Evolutionary conservation across 805 yeast genomes (phyloP), one percentile per base, ranked within the genome.

Genomic region (Pichia kluyveri): DNA sequence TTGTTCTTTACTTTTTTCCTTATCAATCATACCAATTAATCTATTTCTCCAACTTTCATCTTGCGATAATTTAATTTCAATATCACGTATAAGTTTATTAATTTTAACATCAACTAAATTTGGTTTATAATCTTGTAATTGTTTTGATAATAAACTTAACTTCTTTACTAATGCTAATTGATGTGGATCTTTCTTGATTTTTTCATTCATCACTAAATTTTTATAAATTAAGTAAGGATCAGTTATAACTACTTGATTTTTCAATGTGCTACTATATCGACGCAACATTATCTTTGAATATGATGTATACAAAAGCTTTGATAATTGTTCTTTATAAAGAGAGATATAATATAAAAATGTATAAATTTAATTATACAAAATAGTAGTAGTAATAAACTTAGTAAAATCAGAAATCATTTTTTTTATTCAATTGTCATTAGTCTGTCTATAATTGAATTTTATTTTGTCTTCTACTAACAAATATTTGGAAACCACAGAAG

Each of bases 401-500:
- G 6, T 6, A 23, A 23, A 23, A 23, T 23, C 26, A 23, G 3
- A 6, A 5, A 23, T 23, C 26, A 5, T 23, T 23, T 43, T 4
- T 43, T 27, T 41, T 27, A 1, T 8, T 34, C 15, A 15, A 14
- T 15, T 34, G 15, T 8, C 17, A 14, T 34, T 17, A 8, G 39
- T 17, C 8, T 17, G 39, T 17, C 8, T 17, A 37, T 18, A 27
- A 37, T 10, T n/a, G 28, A 40, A 88, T 84, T 54, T 88, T 71
- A 46, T 76, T 73, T 60, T 82, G 82, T 62, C 82, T 81, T 56
- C 72, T 77, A 60, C 81, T 71, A 56, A 82, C 57, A 54, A 75
- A 68, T 19, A 88, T 78, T 67, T 91, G 98, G 56, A 80, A 80
- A 5, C 97, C 98, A 66, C 98, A 91, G 69, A 90, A 91, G 32